A percentile compares a stretch with the other conserved stretches of the same genome.
Evolutionary conservation across 2,329 filamentous ascomycete genomes (phyloP).

Genomic region (Paraphaeosphaeria minitans): DNA sequence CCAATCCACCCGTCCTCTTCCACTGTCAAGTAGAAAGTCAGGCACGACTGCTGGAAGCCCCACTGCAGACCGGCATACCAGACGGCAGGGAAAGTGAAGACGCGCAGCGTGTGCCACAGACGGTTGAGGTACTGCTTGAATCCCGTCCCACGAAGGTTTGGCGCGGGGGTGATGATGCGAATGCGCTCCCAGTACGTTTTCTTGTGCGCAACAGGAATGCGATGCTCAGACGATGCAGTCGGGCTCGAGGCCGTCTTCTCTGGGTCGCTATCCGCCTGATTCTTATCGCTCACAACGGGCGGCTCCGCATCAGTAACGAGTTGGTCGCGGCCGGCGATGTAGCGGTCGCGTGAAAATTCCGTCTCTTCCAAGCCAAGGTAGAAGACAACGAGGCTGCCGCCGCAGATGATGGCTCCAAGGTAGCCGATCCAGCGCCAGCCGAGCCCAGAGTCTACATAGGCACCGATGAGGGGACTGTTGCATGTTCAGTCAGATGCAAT

Average conservation of each 20-base stretch:
- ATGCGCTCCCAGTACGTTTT: constrained; percentile 63
- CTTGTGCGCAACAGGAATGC: constrained; percentile 25
- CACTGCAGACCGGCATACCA: constrained; percentile 64
- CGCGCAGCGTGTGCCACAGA: constrained; percentile 60
- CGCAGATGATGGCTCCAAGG: constrained; percentile 23
- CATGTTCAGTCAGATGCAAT: background rate
- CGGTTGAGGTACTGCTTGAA: constrained; percentile 60
- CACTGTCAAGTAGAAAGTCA: constrained; percentile 64
- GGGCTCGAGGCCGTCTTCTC: constrained; percentile 10
- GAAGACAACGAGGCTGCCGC: constrained; percentile 19
- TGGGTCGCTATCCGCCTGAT: background rate
- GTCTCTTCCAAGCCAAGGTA: constrained; percentile 25
- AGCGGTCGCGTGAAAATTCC: constrained; percentile 23
- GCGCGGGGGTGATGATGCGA: constrained; percentile 60
- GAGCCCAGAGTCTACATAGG: constrained; percentile 19
- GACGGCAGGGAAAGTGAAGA: constrained; percentile 64
- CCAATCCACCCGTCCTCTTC: constrained; percentile 62
- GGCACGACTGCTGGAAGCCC: constrained; percentile 65
- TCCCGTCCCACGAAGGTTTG: constrained; percentile 59
- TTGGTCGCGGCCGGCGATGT: constrained; percentile 14
- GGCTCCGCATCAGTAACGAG: constrained; percentile 15
- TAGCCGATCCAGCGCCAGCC: constrained; percentile 28
- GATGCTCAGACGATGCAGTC: constrained; percentile 15
- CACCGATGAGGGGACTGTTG: constrained; percentile 20
- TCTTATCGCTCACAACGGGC: constrained; percentile 11